Conservation (phyloP, 176 grass and related monocot genomes). For the Juncus inflexus region DNA sequence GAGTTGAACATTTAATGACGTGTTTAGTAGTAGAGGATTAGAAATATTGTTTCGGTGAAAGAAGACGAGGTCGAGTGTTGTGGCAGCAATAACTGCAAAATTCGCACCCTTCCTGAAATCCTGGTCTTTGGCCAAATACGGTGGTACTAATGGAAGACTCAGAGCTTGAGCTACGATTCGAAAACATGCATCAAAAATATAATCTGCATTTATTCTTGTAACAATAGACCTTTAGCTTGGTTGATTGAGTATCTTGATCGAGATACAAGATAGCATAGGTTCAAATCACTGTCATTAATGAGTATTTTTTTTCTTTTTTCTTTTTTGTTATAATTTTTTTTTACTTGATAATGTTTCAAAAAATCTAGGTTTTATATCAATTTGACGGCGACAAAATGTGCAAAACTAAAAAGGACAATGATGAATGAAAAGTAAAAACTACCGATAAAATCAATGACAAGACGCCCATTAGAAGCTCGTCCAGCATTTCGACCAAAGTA, state of each 20-base stretch:
- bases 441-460: slow-evolving; percentile 46
- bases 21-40: not conserved
- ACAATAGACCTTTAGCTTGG: too few relatives aligned
- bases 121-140: not conserved
- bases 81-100: slow-evolving; percentile 38
- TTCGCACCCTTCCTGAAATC: slow-evolving; percentile 42
- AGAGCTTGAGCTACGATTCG: slow-evolving; percentile 31
- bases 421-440: not conserved
- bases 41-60: slow-evolving; percentile 29
- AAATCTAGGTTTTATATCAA: too few relatives aligned
- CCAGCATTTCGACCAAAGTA: slow-evolving; percentile 41
- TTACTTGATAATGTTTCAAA: too few relatives aligned
- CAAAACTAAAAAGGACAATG: not conserved
- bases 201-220: too few relatives aligned
- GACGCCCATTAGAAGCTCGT: slow-evolving; percentile 34
- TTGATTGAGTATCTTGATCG: too few relatives aligned
- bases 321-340: not conserved
- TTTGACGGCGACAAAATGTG: too few relatives aligned
- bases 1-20: slow-evolving; percentile 41
- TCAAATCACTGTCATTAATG: too few relatives aligned
- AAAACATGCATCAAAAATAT: too few relatives aligned
- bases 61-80: slow-evolving; percentile 36
- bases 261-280: too few relatives aligned
- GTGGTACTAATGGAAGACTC: slow-evolving; percentile 40
- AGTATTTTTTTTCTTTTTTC: not conserved